Conservation (phyloP, 78 protist genomes). For the Dictyostelium firmibasis region DNA sequence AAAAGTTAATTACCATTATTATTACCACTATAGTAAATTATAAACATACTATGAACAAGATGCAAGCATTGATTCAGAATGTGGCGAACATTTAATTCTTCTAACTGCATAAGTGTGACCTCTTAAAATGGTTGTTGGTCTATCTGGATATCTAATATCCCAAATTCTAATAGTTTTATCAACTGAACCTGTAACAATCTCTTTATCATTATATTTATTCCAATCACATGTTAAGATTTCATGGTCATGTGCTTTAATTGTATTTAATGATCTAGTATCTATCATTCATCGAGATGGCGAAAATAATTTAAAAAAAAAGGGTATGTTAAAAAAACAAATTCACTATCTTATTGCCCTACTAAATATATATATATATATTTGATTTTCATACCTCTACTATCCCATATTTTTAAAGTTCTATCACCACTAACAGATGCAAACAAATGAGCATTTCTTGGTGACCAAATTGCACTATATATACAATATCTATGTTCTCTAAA, state of each 20-base stretch:
- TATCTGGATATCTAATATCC: conserved; percentile 84
- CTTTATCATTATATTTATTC: conserved; percentile 86
- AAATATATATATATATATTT: too few relatives aligned
- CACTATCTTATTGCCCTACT: too few relatives aligned
- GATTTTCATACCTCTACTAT: conserved; percentile 38
- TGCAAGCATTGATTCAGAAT: conserved; percentile 73
- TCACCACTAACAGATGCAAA: conserved; percentile 91
- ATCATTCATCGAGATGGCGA: too few relatives aligned
- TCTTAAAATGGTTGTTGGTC: conserved; percentile 46
- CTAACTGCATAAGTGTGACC: conserved; percentile 88
- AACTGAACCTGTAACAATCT: conserved; percentile 84
- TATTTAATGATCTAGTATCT: conserved; percentile 32
- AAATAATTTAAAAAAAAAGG: too few relatives aligned
- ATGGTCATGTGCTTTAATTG: conserved; percentile 85
- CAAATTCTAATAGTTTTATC: conserved; percentile 84
- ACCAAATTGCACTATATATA: conserved; percentile 86
- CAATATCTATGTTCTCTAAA: conserved; percentile 86
- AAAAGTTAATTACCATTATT: background rate
- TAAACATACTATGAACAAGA: conserved; percentile 84
- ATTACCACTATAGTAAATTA: background rate
- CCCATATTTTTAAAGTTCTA: conserved; percentile 84
- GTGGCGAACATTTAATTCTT: conserved; percentile 89
- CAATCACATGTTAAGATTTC: conserved; percentile 89
- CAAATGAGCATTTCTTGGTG: conserved; percentile 68
- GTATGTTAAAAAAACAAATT: too few relatives aligned